These are phyloP conservation scores for Phytophthora sansomeana DNA, from an alignment of 352 stramenopile species.

Conservation along the genomic window DNA sequence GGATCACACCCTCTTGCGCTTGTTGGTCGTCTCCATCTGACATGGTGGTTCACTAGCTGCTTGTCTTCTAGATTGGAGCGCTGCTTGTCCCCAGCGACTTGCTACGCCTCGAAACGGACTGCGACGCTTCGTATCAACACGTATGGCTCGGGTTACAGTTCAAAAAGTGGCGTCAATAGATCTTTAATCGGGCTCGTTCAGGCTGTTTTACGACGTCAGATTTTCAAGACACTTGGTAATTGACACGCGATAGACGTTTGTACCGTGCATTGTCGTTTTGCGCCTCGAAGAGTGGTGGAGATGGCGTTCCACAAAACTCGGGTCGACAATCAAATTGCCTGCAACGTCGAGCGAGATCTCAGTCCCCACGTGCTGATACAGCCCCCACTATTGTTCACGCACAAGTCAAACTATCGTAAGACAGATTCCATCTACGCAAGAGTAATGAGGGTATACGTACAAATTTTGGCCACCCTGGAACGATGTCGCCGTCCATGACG, in stretches of 20 bases:
- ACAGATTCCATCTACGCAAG: neutral
- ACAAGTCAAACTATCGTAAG: slow-evolving; percentile 6
- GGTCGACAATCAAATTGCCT: slow-evolving; percentile 86
- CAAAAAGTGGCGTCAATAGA: slow-evolving; percentile 13
- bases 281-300: slow-evolving; percentile 74
- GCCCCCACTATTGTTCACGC: slow-evolving; percentile 55
- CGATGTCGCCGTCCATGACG: slow-evolving; percentile 86
- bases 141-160: neutral
- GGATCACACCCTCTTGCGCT: slow-evolving; percentile 54
- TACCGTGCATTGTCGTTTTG: slow-evolving; percentile 69
- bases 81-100: neutral
- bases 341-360: slow-evolving; percentile 73
- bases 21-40: slow-evolving; percentile 44
- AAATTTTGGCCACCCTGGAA: slow-evolving; percentile 75
- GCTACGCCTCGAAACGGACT: slow-evolving; percentile 22
- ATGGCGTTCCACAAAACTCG: slow-evolving; percentile 82
- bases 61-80: neutral
- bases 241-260: slow-evolving; percentile 69
- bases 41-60: slow-evolving; percentile 19
- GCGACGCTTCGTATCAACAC: slow-evolving; percentile 22
- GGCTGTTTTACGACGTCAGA: slow-evolving; percentile 34
- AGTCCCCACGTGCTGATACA: slow-evolving; percentile 81
- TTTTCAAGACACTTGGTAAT: slow-evolving; percentile 75
- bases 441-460: slow-evolving; percentile 44
- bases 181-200: slow-evolving; percentile 1